Base-by-base conservation (phyloP, 768 basidiomycete species). In the Mycena sanguinolenta region DNA sequence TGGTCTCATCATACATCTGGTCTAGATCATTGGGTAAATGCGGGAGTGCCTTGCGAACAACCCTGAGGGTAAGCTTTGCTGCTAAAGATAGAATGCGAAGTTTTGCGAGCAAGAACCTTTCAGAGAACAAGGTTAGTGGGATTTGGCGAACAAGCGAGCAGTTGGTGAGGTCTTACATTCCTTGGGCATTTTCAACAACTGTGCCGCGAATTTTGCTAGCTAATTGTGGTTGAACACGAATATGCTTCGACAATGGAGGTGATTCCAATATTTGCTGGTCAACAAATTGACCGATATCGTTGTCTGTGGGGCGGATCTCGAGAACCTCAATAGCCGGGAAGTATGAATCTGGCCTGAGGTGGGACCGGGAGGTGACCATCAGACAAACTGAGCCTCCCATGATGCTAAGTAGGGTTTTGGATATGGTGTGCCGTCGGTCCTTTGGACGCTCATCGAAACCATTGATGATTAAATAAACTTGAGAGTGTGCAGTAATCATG, bases 21-120 rank as follows among this genome's bases (percentile, higher is more conserved):
- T 39, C 16, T 17, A 63, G 28, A 32, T 63, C 62, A 14, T 36
- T 52, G 8, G 66, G 57, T 19, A 67, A 36, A 32, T 34, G 12
- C 12, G 38, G 28, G 13, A 67, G 58, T 32, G 49, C 39, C 14
- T 16, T 27, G 12, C 50, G 66, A 0, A 67, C 38, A 4, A 46
- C 58, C n/a, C 50, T 59, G 32, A 58, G 21, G 8, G 66, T 67
- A 16, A 21, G 49, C 23, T 58, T 59, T 14, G 38, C 32, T 5
- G 38, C 19, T 12, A 67, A 38, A n/a, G 57, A 58, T 34, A 59
- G 44, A 14, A 52, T 49, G 36, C 60, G 65, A 1, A 67, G 65
- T 60, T 61, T 67, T 1, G 66, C 66, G 39, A 67, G 50, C 25
- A 67, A 38, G 50, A 67, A 67, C 66, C 66, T 50, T 55, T n/a